Evolutionary conservation across 108 stramenopile genomes (phyloP), one percentile per base, ranked within the genome.

Genomic region (Cyclotella choctawhatcheeana): DNA sequence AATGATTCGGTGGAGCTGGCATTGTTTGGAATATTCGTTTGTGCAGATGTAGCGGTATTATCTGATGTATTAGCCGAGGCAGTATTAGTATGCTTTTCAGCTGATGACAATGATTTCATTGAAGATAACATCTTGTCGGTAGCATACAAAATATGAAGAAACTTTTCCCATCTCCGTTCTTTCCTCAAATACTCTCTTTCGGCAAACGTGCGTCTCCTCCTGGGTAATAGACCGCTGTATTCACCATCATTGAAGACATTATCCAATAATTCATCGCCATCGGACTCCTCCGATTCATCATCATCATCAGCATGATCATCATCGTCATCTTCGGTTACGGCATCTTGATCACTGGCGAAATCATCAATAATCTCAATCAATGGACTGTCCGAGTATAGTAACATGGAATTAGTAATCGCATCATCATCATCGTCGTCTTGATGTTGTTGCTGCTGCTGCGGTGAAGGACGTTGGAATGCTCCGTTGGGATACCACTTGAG

Each of bases 401-500:
- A n/a, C n/a, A n/a, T n/a, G n/a, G n/a, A n/a, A n/a, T n/a, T n/a
- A n/a, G n/a, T n/a, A n/a, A n/a, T 48, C 14, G 26, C 40, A 59
- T 70, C 69, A 8, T 40, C 40, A 16, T 51, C 50, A 13, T 56
- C 22, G 27, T 37, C 50, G 50, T 64, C 53, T 17, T 52, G 25
- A 10, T 54, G n/a, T n/a, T n/a, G n/a, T n/a, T n/a, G n/a, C 40
- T 6, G 24, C 21, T 32, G 54, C 63, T 13, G 63, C 53, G 7
- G 44, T 52, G 35, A 52, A 44, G 58, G 67, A 44, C 75, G 58
- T 70, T 77, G 68, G 34, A 69, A 77, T 8, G 76, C 76, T 12
- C 76, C 76, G 12, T 54, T 8, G 12, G 76, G 76, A 48, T 64
- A 69, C 76, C 68, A 69, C 7, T 56, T 77, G 29, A 88, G 75